These are phyloP conservation scores for Spinacia oleracea DNA, from an alignment of 179 eudicot species.

Conservation along the genomic window DNA sequence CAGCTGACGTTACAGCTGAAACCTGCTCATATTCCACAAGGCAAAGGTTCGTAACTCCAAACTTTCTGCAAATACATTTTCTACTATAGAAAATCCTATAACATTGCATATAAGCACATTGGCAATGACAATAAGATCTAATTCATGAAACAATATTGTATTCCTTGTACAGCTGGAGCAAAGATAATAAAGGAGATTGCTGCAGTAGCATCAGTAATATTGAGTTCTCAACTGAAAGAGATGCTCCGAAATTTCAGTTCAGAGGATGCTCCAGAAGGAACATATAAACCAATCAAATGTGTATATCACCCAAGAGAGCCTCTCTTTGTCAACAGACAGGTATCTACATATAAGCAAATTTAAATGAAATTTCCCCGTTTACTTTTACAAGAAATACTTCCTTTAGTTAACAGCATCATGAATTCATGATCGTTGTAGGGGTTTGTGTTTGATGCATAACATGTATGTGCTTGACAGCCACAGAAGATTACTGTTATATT, in stretches of 20 bases:
- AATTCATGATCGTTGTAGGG: constrained; percentile 10
- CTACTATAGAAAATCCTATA: background rate
- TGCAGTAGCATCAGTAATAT: constrained; percentile 65
- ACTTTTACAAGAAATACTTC: background rate
- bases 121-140: background rate
- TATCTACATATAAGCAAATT: constrained; percentile 19
- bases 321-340: constrained; percentile 77
- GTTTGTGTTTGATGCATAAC: constrained; percentile 11
- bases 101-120: background rate
- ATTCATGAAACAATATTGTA: background rate
- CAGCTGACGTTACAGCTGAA: constrained; percentile 68
- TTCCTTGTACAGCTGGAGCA: constrained; percentile 43
- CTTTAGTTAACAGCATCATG: constrained; percentile 7
- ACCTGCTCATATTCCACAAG: constrained; percentile 51
- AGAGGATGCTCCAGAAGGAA: constrained; percentile 45
- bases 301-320: constrained; percentile 87
- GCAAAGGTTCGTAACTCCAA: constrained; percentile 54
- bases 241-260: constrained; percentile 47
- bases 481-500: constrained; percentile 60
- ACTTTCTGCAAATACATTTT: background rate
- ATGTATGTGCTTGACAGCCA: constrained; percentile 49
- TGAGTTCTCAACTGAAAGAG: constrained; percentile 79
- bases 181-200: constrained; percentile 73
- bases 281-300: constrained; percentile 68
- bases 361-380: background rate